phyloP scores from a whole-genome alignment of 1,139 yeast species.

The Kodamaea arcana region DNA sequence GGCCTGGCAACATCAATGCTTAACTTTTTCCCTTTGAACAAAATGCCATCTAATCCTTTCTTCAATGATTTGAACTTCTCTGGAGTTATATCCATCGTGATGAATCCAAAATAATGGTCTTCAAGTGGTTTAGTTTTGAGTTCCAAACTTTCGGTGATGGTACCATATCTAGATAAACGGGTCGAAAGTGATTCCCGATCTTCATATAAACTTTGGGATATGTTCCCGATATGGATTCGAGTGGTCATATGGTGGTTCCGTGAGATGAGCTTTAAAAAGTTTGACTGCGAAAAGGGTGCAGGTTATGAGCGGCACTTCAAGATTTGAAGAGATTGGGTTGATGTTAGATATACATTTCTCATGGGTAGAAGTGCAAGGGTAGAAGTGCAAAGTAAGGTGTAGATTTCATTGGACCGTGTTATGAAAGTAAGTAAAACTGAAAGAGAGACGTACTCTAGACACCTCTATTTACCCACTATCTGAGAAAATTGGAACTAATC shows the following conservation, averaged over 20 bases:
- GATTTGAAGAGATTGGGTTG: neutral
- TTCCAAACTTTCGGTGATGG: slow-evolving; percentile 39
- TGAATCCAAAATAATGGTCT: slow-evolving; percentile 62
- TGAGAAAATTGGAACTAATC: too few species aligned
- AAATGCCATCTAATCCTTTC: slow-evolving; percentile 60
- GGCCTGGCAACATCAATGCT: slow-evolving; percentile 47
- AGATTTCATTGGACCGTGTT: too few species aligned
- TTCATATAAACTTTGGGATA: slow-evolving; percentile 51
- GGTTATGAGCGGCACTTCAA: neutral
- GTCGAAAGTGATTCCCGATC: slow-evolving; percentile 37
- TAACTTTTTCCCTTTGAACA: slow-evolving; percentile 69
- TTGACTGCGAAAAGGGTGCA: neutral
- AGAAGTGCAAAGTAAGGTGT: too few species aligned
- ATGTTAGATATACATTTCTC: neutral
- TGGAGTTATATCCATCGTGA: slow-evolving; percentile 52
- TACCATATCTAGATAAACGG: slow-evolving; percentile 51
- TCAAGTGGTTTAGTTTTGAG: slow-evolving; percentile 45
- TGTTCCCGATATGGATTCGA: slow-evolving; percentile 66
- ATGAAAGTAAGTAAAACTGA: too few species aligned
- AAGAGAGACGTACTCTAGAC: too few species aligned
- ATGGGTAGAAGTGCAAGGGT: too few species aligned
- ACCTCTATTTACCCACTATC: too few species aligned
- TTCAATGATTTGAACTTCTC: slow-evolving; percentile 46
- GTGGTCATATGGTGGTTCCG: slow-evolving; percentile 5
- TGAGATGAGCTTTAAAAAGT: slow-evolving; percentile 2